Evolutionary conservation across 2,329 filamentous ascomycete species (phyloP), one percentile per base, ranked within the genome.

Genomic region (Verticillium isaacii): DNA sequence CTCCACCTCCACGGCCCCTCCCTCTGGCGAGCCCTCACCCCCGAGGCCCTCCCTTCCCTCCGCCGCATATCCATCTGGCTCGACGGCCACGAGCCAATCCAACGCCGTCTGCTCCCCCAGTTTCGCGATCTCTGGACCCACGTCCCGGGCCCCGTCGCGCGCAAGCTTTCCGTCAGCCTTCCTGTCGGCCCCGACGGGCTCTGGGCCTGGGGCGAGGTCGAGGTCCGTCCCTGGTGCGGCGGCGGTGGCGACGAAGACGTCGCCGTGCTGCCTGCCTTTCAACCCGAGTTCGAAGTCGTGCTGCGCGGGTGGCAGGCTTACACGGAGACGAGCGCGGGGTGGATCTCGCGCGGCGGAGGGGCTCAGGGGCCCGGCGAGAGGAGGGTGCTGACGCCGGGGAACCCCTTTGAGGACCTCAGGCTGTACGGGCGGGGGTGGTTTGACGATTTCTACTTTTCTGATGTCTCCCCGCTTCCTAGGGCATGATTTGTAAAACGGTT

Each of bases 371-470:
- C 25, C 11, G 61, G 63, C 37, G 36, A 54, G 39, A 39, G 52
- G 17, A 58, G 54, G 50, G 55, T 64, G 2, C 12, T 65, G 32
- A 41, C 39, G 54, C 32, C 32, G 9, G 56, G 59, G 25, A 65
- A 65, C 32, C 64, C 64, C 11, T 65, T 65, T 59, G 64, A 65
- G 63, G 64, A 65, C 39, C 50, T 64, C 12, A 17, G 59, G 57
- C 50, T 65, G 11, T 65, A 65, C 17, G 64, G 64, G 15, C 61
- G 57, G 37, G 64, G 57, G 4, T 61, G 60, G 5, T 59, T 58
- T 2, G 63, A 64, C 17, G 34, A 56, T 1, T 19, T 41, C 1
- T 59, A 59, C 11, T 50, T 45, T n/a, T 15, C 15, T 37, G 36
- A 37, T 37, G 36, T 37, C 36, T 37, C 4, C 29, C 29, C 29